phyloP scores from a whole-genome alignment of 306 rosid species.

The Trifolium fragiferum region DNA sequence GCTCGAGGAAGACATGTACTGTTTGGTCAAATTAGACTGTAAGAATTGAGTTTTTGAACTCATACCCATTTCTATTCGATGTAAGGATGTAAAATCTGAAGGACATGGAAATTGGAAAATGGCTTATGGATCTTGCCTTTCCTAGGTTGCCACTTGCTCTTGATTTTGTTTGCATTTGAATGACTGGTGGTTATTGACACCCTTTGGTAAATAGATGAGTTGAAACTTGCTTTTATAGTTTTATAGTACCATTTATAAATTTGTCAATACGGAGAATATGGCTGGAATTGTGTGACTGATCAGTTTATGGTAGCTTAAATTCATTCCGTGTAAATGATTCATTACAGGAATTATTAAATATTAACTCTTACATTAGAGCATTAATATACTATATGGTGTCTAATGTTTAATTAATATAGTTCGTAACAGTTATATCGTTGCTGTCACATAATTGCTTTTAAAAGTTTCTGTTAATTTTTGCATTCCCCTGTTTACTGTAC shows the following conservation, averaged over 20 bases:
- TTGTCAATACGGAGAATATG: constrained; percentile 23
- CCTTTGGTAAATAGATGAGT: constrained; percentile 12
- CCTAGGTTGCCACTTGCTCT: constrained; percentile 24
- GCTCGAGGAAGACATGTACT: constrained; percentile 19
- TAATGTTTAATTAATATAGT: constrained; percentile 4
- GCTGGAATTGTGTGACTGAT: constrained; percentile 21
- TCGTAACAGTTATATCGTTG: constrained; percentile 20
- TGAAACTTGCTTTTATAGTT: constrained; percentile 24
- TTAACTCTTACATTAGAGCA: constrained; percentile 10
- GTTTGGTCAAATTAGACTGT: constrained; percentile 23
- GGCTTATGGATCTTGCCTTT: constrained; percentile 27
- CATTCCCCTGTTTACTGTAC: constrained; percentile 9
- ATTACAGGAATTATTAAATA: background rate
- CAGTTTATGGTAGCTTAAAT: background rate
- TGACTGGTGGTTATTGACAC: constrained; percentile 1
- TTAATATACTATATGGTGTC: constrained; percentile 12
- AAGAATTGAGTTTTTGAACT: constrained; percentile 27
- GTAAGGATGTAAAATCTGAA: constrained; percentile 22
- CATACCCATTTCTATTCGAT: background rate
- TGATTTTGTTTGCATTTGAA: constrained; percentile 26
- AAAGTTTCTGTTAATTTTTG: constrained; percentile 22
- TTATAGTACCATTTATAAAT: background rate
- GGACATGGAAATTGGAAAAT: background rate
- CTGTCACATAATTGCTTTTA: constrained; percentile 8
- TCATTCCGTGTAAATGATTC: background rate